These are phyloP conservation scores for Pichia nakasei DNA, from an alignment of 805 yeast genomes.

Conservation along the genomic window DNA sequence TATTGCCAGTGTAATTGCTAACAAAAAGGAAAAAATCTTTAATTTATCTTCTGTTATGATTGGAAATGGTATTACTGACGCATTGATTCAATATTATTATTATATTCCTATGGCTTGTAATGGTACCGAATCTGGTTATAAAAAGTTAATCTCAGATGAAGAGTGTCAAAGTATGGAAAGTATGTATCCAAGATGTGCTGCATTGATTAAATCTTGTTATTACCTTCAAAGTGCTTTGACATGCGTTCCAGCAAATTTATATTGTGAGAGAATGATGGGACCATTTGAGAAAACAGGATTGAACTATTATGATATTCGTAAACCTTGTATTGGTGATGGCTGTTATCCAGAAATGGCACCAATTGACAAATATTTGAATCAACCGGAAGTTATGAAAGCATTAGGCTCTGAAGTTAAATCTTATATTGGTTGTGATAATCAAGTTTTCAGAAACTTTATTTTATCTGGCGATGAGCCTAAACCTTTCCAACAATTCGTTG, in stretches of 20 bases:
- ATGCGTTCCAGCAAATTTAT: conserved; percentile 85
- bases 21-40: conserved; percentile 47
- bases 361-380: conserved; percentile 72
- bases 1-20: conserved; percentile 72
- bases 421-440: conserved; percentile 69
- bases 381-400: conserved; percentile 64
- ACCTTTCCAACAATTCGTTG: conserved; percentile 74
- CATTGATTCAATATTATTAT: conserved; percentile 66
- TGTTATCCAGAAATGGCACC: conserved; percentile 77
- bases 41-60: conserved; percentile 70
- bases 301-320: conserved; percentile 86
- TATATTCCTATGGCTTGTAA: conserved; percentile 93
- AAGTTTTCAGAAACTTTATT: conserved; percentile 69
- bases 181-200: conserved; percentile 67
- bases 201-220: conserved; percentile 73
- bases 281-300: conserved; percentile 80
- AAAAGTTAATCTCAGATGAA: conserved; percentile 66
- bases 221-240: conserved; percentile 63
- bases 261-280: conserved; percentile 80
- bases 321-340: conserved; percentile 54
- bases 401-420: conserved; percentile 85
- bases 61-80: conserved; percentile 89
- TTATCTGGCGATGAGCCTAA: conserved; percentile 89
- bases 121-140: conserved; percentile 63
- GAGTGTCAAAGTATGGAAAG: conserved; percentile 66